Base-by-base conservation (phyloP, 129 eudicot species). In the Solidago caesia region DNA sequence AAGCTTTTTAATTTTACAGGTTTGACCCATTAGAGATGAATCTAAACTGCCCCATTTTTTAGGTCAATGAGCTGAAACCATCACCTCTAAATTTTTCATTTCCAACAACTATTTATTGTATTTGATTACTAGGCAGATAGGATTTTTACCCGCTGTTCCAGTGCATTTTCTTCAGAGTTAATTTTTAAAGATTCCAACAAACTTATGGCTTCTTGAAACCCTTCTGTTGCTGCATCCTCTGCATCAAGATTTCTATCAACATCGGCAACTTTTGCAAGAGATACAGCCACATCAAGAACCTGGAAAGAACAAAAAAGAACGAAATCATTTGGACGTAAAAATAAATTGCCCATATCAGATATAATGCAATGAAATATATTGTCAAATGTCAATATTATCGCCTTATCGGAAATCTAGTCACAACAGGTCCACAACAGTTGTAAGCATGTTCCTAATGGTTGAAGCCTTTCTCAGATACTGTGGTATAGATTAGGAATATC, bases 221-320 rank as follows among this genome's bases (percentile, higher is more conserved):
- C 94, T 80, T 83, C 75, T 10, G 80, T 67, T 56, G 97, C 97
- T 53, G 86, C 56, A 55, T 78, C 89, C 82, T 89, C 96, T 15
- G 89, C 85, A 6, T 81, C 89, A 73, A 95, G 91, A 80, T 89
- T 92, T 77, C 96, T 87, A 75, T 94, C 97, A 44, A 91, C 92
- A 55, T 94, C 99, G 67, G 99, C 97, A 77, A 94, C 96, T 81
- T 94, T 94, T 27, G 97, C 99, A 66, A 94, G 89, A 64, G 99
- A 94, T 65, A 87, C 85, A 55, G 96, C 99, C 75, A 91, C 88
- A 74, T 94, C 99, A 48, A 94, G 71, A 33, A 80, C 81, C 99
- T 94, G 84, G 44, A 73, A 73, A 13, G 14, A 75, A 65, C 61
- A 46, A 49, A 55, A 29, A 29, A 29, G 39, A 33, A 33, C 3